phyloP scores from a whole-genome alignment of 2,329 filamentous ascomycete genomes.

The Pyricularia pennisetigena region DNA sequence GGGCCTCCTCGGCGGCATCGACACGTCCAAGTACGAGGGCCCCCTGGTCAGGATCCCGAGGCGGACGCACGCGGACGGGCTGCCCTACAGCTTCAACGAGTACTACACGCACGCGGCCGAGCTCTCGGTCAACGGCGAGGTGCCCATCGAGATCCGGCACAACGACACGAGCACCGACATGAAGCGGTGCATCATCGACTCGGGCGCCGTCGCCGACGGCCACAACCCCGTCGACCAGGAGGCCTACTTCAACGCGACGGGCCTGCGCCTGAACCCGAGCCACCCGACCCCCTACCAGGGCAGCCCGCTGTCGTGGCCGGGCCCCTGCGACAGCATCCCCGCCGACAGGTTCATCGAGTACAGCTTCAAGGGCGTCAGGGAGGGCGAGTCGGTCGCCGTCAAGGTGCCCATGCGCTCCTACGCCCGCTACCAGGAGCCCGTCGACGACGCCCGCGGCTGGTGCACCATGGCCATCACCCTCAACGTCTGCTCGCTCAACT shows the following conservation, averaged over 20 bases:
- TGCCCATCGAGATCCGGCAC: background rate
- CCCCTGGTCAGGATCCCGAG: background rate
- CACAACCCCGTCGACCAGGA: background rate
- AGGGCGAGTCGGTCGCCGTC: background rate
- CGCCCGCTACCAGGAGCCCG: background rate
- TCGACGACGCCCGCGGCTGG: background rate
- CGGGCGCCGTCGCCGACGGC: background rate
- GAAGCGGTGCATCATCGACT: background rate
- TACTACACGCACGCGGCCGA: conserved; percentile 1
- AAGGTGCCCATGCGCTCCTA: background rate
- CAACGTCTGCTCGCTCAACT: background rate
- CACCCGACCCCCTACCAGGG: background rate
- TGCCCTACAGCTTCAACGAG: background rate
- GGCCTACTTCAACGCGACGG: conserved; percentile 1
- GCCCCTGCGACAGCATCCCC: background rate
- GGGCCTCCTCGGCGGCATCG: background rate
- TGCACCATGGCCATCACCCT: conserved; percentile 3
- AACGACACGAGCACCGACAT: too few relatives aligned
- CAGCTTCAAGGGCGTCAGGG: background rate
- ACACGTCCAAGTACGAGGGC: conserved; percentile 1
- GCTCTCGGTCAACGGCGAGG: background rate
- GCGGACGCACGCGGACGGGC: background rate
- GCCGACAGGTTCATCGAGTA: conserved; percentile 1
- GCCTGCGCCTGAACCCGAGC: conserved; percentile 1
- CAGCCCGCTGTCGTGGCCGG: background rate